Evolutionary conservation across 495 filamentous ascomycete genomes (phyloP).

Genomic region (Neurospora tetraspora): DNA sequence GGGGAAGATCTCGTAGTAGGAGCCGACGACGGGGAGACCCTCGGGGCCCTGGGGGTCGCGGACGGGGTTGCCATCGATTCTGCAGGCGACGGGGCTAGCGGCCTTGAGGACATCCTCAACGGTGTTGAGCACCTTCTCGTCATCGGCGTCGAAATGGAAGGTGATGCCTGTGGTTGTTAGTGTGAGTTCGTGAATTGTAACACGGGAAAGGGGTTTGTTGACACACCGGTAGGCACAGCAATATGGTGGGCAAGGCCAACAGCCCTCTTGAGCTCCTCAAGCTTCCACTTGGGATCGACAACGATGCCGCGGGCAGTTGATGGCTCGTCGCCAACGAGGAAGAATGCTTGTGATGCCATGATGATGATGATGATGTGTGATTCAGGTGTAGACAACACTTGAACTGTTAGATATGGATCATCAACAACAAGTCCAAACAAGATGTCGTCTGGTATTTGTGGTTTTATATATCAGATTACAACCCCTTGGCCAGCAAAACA

Average conservation of each 20-base stretch:
- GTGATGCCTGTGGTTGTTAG: slow-evolving; percentile 24
- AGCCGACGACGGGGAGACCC: slow-evolving; percentile 40
- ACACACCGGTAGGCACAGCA: slow-evolving; percentile 20
- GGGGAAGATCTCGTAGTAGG: slow-evolving; percentile 46
- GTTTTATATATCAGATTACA: not conserved
- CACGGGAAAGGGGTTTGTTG: not conserved
- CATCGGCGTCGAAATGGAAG: slow-evolving; percentile 25
- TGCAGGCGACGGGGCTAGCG: slow-evolving; percentile 27
- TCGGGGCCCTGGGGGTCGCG: slow-evolving; percentile 35
- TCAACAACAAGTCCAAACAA: not conserved
- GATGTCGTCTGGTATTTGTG: not conserved
- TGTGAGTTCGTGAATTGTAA: not conserved
- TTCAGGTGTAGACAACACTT: not conserved
- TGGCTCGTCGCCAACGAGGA: slow-evolving; percentile 32
- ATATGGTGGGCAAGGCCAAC: slow-evolving; percentile 30
- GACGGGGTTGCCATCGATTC: slow-evolving; percentile 34
- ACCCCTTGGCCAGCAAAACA: not conserved
- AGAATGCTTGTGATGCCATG: slow-evolving; percentile 33
- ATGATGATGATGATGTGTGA: not conserved
- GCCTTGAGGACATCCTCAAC: slow-evolving; percentile 22
- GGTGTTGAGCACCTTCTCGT: slow-evolving; percentile 8
- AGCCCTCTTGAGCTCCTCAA: slow-evolving; percentile 22
- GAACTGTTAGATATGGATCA: not conserved
- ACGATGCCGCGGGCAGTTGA: slow-evolving; percentile 29
- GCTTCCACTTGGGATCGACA: slow-evolving; percentile 14